Base-by-base conservation (phyloP, 2,329 filamentous ascomycete genomes). In the Tolypocladium guangdongense region DNA sequence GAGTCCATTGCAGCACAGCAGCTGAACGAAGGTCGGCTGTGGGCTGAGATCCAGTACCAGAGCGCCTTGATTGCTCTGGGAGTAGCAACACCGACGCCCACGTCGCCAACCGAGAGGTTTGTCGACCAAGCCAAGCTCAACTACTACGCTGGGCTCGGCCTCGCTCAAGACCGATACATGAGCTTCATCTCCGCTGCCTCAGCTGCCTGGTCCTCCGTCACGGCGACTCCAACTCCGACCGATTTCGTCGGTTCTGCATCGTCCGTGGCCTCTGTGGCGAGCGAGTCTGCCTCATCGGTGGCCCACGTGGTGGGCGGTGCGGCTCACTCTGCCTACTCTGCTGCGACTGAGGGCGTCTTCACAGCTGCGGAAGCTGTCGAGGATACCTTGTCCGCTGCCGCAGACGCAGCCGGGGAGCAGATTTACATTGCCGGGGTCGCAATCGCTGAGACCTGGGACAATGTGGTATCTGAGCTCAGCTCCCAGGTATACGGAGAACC, bases 141-240 rank as follows among this genome's bases (percentile, higher is more conserved):
- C 63, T 92, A 92, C 68, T 91, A 90, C 60, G 86, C 89, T 58
- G 88, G 85, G 12, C 69, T 93, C 27, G 89, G 89, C 32, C 68
- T 89, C 46, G 89, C 90, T 1, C 86, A 95, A 62, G 88, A 84
- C 45, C 82, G 85, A 38, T 93, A 93, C 66, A 83, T 84, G 6
- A 84, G 85, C 50, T 92, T 93, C 62, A 59, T 93, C 2, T 76
- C 77, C 14, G 83, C 84, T 5, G 88, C 87, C 8, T 89, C 86
- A 11, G 82, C 79, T 37, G 87, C 84, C 22, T 74, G 89, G 41
- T 84, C 81, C 53, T 75, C 74, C 2, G 56, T 77, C 39, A 80
- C 77, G 1, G 82, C 82, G 7, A 80, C 81, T 12, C 80, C 83
- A 18, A 84, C 80, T 0, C 78, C 82, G 2, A 82, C 82, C 50